A percentile compares a stretch with the other conserved stretches of the same genome.
Conservation (phyloP, 805 yeast genomes). For the Barnettozyma pratensis region DNA sequence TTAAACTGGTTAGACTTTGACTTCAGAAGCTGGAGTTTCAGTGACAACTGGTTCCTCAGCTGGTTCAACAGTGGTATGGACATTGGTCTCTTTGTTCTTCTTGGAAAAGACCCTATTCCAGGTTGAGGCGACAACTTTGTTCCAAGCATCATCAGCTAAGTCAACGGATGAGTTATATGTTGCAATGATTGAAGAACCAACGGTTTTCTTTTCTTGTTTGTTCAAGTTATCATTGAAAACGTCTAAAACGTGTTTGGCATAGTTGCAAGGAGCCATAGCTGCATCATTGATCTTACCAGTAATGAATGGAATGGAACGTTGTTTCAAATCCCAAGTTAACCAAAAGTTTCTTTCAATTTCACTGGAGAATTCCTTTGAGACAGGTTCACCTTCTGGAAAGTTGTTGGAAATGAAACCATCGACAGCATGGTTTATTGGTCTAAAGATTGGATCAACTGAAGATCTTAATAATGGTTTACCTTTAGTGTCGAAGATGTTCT, state of each 20-base stretch:
- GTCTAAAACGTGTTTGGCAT: constrained; percentile 30
- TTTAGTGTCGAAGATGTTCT: constrained; percentile 47
- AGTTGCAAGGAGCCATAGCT: constrained; percentile 31
- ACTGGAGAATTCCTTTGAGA: constrained; percentile 43
- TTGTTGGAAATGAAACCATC: constrained; percentile 38
- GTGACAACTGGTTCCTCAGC: not conserved
- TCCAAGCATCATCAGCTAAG: constrained; percentile 28
- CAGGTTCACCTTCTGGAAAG: constrained; percentile 33
- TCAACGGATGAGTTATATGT: constrained; percentile 27
- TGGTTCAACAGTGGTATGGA: not conserved
- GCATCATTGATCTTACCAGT: constrained; percentile 23
- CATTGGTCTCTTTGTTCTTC: not conserved
- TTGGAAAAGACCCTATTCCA: constrained; percentile 13
- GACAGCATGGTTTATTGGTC: constrained; percentile 54
- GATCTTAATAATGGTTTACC: constrained; percentile 62
- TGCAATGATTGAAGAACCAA: constrained; percentile 28
- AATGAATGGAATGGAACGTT: constrained; percentile 33
- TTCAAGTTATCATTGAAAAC: constrained; percentile 36
- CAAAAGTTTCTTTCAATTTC: constrained; percentile 52
- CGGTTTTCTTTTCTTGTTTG: constrained; percentile 32
- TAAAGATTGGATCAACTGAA: constrained; percentile 56
- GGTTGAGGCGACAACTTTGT: constrained; percentile 5
- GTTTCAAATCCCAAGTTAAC: constrained; percentile 35
- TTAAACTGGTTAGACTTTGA: not conserved
- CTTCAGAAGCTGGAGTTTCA: not conserved